Evolutionary conservation across 306 rosid species (phyloP).

Genomic region (Rubus parviflorus): DNA sequence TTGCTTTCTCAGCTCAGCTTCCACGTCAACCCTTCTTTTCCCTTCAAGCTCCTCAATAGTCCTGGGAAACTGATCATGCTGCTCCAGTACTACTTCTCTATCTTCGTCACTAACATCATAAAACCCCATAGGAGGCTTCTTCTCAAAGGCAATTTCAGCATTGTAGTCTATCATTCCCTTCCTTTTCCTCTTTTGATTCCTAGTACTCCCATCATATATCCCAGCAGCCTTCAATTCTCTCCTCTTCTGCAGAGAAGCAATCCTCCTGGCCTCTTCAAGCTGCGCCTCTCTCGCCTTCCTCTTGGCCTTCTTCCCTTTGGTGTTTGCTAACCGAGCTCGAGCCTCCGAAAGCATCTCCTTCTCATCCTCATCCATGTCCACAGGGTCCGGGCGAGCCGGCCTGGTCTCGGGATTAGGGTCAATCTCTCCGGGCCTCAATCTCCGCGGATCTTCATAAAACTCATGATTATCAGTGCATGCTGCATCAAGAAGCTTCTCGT

Average conservation of each 20-base stretch:
- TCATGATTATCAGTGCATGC: slow-evolving; percentile 70
- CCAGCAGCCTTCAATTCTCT: slow-evolving; percentile 88
- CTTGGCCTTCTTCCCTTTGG: slow-evolving; percentile 82
- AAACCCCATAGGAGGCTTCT: slow-evolving; percentile 90
- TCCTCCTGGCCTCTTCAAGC: slow-evolving; percentile 84
- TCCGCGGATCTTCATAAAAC: slow-evolving; percentile 75
- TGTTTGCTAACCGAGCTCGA: slow-evolving; percentile 83
- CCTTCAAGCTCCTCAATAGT: slow-evolving; percentile 94
- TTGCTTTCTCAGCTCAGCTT: slow-evolving; percentile 74
- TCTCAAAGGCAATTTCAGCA: slow-evolving; percentile 82
- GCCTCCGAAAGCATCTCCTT: slow-evolving; percentile 94
- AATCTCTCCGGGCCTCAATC: slow-evolving; percentile 81
- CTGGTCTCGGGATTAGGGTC: slow-evolving; percentile 83
- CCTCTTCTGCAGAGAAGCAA: slow-evolving; percentile 75
- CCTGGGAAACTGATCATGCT: slow-evolving; percentile 66
- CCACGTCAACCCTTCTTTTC: slow-evolving; percentile 72
- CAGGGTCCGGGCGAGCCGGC: slow-evolving; percentile 89
- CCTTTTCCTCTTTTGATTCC: slow-evolving; percentile 76
- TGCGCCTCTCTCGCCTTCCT: slow-evolving; percentile 87
- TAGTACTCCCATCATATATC: slow-evolving; percentile 40
- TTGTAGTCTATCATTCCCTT: slow-evolving; percentile 72
- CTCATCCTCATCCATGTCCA: slow-evolving; percentile 94
- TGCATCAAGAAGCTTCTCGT: slow-evolving; percentile 81
- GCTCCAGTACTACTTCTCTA: slow-evolving; percentile 40
- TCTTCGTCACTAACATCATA: slow-evolving; percentile 75